phyloP scores from a whole-genome alignment of 2,329 filamentous ascomycete genomes.

The Ascochyta lentis region DNA sequence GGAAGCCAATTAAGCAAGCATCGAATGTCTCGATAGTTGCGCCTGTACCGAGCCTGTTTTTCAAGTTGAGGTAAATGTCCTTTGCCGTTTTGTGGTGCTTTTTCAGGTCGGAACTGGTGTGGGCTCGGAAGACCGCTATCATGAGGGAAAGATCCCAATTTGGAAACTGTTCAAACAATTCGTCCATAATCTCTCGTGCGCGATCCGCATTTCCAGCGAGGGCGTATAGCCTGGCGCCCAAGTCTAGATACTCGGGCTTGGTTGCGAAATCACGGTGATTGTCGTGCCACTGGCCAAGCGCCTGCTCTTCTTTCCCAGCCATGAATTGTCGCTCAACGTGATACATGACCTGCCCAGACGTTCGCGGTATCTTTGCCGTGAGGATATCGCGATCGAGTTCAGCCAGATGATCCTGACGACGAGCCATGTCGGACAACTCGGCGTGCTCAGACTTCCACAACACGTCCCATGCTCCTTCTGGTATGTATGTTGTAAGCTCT shows the following conservation, averaged over 20 bases:
- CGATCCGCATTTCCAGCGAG: slow-evolving; percentile 64
- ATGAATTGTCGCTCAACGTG: slow-evolving; percentile 40
- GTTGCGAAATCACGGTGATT: slow-evolving; percentile 30
- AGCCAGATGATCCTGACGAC: slow-evolving; percentile 27
- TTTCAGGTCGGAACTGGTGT: slow-evolving; percentile 58
- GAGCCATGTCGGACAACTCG: slow-evolving; percentile 15
- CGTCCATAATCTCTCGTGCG: slow-evolving; percentile 63
- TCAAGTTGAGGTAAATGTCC: slow-evolving; percentile 60
- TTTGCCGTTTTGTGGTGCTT: slow-evolving; percentile 59
- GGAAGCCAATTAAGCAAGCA: slow-evolving; percentile 71
- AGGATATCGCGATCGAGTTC: slow-evolving; percentile 42
- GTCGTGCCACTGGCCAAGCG: slow-evolving; percentile 43
- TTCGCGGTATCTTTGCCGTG: slow-evolving; percentile 20
- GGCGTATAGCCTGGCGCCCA: slow-evolving; percentile 71
- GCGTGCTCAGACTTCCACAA: slow-evolving; percentile 41
- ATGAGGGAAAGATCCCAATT: slow-evolving; percentile 63
- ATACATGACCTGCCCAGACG: slow-evolving; percentile 27
- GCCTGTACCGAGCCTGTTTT: slow-evolving; percentile 61
- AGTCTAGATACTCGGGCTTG: slow-evolving; percentile 59
- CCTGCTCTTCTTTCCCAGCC: slow-evolving; percentile 33
- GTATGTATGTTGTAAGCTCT: slow-evolving; percentile 25
- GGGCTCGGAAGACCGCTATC: slow-evolving; percentile 73
- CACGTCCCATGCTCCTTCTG: slow-evolving; percentile 42
- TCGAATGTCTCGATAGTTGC: slow-evolving; percentile 81
- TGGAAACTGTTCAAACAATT: slow-evolving; percentile 57